Evolutionary conservation across 202 grass and related monocot species (phyloP).

Genomic region (Carex arenaria): DNA sequence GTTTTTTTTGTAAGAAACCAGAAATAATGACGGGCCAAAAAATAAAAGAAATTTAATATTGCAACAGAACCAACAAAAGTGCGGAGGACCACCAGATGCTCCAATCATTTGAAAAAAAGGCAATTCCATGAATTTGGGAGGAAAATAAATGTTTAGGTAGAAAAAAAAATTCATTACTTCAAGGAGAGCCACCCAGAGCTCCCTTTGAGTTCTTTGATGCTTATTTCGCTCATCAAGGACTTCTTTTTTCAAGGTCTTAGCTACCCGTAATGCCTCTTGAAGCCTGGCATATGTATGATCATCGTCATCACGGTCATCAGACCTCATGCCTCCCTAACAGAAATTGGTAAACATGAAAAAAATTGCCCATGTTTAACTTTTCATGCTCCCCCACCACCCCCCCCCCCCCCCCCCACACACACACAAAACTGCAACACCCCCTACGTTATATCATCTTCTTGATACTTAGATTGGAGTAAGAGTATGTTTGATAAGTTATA

Average conservation of each 20-base stretch:
- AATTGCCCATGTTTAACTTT: background rate
- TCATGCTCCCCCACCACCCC: background rate
- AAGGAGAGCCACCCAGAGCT: slow-evolving; percentile 34
- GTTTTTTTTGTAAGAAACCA: background rate
- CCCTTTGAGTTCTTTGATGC: slow-evolving; percentile 53
- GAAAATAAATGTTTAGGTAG: background rate
- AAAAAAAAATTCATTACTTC: slow-evolving; percentile 38
- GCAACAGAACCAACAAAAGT: background rate
- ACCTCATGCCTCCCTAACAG: slow-evolving; percentile 22
- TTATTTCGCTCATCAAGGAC: slow-evolving; percentile 43
- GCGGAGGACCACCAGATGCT: background rate
- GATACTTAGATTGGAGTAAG: background rate
- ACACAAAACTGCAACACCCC: background rate
- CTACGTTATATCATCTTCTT: background rate
- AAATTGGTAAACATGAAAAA: slow-evolving; percentile 6
- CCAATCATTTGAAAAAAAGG: background rate
- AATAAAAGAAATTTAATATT: background rate
- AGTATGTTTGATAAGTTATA: background rate
- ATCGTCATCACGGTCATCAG: slow-evolving; percentile 11
- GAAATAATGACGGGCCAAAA: background rate
- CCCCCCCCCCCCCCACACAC: background rate
- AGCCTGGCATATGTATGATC: slow-evolving; percentile 40
- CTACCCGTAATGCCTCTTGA: slow-evolving; percentile 50
- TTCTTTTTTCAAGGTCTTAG: slow-evolving; percentile 55
- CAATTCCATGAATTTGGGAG: background rate